A percentile compares a stretch with the other conserved stretches of the same genome.
Evolutionary conservation across 257 asterid genomes (phyloP).

Genomic region (Craterostigma plantagineum): DNA sequence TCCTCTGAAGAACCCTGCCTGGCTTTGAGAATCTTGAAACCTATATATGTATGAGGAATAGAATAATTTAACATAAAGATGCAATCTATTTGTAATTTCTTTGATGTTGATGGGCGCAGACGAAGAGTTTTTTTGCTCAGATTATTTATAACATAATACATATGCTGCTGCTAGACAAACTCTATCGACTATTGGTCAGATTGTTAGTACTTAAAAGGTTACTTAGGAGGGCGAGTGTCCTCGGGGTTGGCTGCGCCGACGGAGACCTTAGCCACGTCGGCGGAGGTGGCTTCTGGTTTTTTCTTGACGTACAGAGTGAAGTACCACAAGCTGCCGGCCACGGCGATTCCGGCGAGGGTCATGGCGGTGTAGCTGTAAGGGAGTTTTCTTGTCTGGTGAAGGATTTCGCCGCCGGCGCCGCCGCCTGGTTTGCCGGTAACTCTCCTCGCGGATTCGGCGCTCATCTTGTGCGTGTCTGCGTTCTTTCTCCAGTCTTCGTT

Average conservation of each 20-base stretch:
- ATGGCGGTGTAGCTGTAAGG: conserved; percentile 30
- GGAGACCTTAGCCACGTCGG: conserved; percentile 38
- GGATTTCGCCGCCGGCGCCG: conserved; percentile 35
- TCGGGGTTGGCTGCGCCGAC: conserved; percentile 22
- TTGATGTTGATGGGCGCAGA: no score
- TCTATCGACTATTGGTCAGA: no score
- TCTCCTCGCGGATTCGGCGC: conserved; percentile 39
- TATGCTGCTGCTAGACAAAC: no score
- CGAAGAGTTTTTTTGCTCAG: no score
- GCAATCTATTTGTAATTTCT: no score
- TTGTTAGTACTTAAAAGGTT: neutral
- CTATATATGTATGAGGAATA: no score
- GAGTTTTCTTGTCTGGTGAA: conserved; percentile 43
- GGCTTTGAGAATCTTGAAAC: conserved; percentile 41
- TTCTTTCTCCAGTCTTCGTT: conserved; percentile 11
- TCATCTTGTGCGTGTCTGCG: conserved; percentile 79
- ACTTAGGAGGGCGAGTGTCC: conserved; percentile 11
- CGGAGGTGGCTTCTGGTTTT: conserved; percentile 49
- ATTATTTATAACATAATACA: no score
- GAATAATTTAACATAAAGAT: no score
- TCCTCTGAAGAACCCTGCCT: conserved; percentile 67
- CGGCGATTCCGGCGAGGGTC: conserved; percentile 25
- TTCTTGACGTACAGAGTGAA: conserved; percentile 46
- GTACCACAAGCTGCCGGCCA: conserved; percentile 41
- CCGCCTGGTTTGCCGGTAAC: conserved; percentile 53